A percentile compares a stretch with the other conserved stretches of the same genome.
Conservation (phyloP, 225 moss, liverwort and hornwort genomes). For the Marchantia polymorpha region DNA sequence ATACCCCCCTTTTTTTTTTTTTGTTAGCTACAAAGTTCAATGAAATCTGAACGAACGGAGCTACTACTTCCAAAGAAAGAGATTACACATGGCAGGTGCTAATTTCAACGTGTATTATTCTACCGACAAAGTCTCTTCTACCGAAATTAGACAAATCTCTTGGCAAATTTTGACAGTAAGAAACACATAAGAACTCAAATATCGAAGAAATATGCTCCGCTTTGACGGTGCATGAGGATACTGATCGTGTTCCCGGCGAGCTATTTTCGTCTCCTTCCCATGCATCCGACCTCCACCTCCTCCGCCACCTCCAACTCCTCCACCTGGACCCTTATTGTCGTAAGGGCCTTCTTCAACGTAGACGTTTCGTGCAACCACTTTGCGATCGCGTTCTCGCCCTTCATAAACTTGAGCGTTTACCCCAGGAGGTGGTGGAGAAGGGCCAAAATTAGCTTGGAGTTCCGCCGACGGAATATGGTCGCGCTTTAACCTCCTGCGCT, state of each 20-base stretch:
- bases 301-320: conserved; percentile 56
- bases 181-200: too few relatives aligned
- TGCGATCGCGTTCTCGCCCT: conserved; percentile 77
- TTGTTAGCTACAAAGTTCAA: too few relatives aligned
- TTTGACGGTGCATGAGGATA: conserved; percentile 50
- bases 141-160: background rate
- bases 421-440: conserved; percentile 44
- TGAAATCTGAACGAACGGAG: too few relatives aligned
- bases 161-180: too few relatives aligned
- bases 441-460: conserved; percentile 53
- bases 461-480: conserved; percentile 67
- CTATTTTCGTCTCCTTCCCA: conserved; percentile 73
- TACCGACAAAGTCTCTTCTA: too few relatives aligned
- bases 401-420: conserved; percentile 61
- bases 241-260: conserved; percentile 90
- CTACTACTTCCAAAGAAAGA: background rate
- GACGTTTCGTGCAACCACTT: conserved; percentile 45
- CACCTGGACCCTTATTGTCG: conserved; percentile 70
- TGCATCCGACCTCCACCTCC: conserved; percentile 52
- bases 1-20: too few relatives aligned
- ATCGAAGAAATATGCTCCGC: too few relatives aligned
- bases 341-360: conserved; percentile 75
- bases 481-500: conserved; percentile 79
- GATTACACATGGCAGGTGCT: background rate
- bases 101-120: background rate